Base-by-base conservation (phyloP, 2,329 filamentous ascomycete species). In the Didymella exigua region DNA sequence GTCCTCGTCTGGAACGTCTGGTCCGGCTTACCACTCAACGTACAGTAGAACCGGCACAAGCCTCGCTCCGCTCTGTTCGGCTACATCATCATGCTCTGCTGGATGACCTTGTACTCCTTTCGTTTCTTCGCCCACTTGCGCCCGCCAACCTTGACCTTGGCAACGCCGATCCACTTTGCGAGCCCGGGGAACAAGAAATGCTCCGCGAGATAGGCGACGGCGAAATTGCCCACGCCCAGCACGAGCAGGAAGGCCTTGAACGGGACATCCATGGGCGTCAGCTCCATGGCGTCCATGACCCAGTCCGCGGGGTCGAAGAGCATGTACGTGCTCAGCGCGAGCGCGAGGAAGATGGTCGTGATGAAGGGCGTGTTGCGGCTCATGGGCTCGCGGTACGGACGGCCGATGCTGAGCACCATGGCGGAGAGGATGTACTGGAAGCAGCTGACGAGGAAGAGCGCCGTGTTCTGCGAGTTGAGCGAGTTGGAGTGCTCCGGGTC, bases 371-470 rank as follows among this genome's bases (percentile, higher is more conserved):
- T 85, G 70, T 99, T 99, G 55, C 89, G 83, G 16, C 80, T 80
- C 79, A 92, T 91, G 14, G 85, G 84, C 66, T 95, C 89, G 49
- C 95, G 84, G 78, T 96, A 99, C 0, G 95, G 95, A 29, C 85
- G 87, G 1, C 95, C 96, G n/a, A 95, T 91, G 65, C 89, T 96
- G 26, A 99, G 82, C 1, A 98, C 89, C 33, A 98, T 83, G 4
- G 91, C 95, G 0, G 91, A 90, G 19, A 97, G 82, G 31, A 96
- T 96, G 74, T 99, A 99, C 73, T 98, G 93, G 69, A 93, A 98
- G 73, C 92, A 97, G 1, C 90, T 96, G 5, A 93, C 81, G 26
- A 98, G 78, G 78, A 99, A 99, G 1, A 99, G 79, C 0, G 89
- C 87, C 0, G 93, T 96, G 68, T 99, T 98, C 68, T 98, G 90